A percentile compares a stretch with the other conserved stretches of the same genome.
phyloP scores from a whole-genome alignment of 306 rosid genomes.

The Sophora flavescens region DNA sequence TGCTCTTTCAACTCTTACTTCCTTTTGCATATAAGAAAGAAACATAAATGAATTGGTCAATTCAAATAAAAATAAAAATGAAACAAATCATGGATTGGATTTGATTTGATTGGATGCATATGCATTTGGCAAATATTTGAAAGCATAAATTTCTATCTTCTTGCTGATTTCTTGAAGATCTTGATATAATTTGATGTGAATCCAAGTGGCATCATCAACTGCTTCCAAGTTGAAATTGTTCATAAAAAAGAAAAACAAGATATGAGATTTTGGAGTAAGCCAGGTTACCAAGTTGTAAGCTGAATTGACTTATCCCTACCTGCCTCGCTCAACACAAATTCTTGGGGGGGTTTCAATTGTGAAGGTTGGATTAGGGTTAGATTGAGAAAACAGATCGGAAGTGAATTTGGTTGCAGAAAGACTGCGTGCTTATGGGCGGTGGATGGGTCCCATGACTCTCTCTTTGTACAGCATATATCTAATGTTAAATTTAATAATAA shows the following conservation, averaged over 20 bases:
- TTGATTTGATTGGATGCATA: background rate
- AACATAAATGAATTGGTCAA: background rate
- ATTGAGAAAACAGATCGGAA: slow-evolving; percentile 49
- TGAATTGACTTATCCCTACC: slow-evolving; percentile 8
- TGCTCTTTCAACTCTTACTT: background rate
- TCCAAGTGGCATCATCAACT: background rate
- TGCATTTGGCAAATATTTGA: background rate
- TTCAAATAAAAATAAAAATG: background rate
- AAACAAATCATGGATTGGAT: background rate
- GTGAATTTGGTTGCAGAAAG: slow-evolving; percentile 64
- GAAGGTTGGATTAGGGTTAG: slow-evolving; percentile 57
- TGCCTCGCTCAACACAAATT: background rate
- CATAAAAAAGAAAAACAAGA: background rate
- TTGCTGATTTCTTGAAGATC: slow-evolving; percentile 8
- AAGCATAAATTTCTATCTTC: background rate
- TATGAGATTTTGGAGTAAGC: background rate
- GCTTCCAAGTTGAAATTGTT: slow-evolving; percentile 13
- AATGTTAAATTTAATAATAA: too few relatives aligned
- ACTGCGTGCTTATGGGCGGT: slow-evolving; percentile 79
- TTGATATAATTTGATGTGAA: slow-evolving; percentile 24
- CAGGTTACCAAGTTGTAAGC: slow-evolving; percentile 7
- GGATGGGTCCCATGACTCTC: slow-evolving; percentile 68
- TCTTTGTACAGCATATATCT: background rate
- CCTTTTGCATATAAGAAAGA: slow-evolving; percentile 24
- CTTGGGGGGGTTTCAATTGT: background rate